Evolutionary conservation across 2,329 filamentous ascomycete species (phyloP), one percentile per base, ranked within the genome.

Genomic region (Setomelanomma holmii): DNA sequence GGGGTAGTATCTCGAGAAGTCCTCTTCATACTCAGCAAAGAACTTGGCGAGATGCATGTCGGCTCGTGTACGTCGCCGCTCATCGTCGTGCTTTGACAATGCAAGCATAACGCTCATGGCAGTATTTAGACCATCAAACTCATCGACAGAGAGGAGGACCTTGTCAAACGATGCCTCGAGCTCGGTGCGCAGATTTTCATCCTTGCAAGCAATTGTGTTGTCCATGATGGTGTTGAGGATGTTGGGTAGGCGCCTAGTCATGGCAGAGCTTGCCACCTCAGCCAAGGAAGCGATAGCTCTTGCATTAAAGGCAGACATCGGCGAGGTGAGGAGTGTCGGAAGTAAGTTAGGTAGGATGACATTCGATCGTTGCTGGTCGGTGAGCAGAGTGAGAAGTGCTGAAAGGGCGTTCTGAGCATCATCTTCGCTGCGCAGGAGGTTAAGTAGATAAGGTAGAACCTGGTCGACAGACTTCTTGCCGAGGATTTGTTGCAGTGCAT

Each of bases 321-420:
- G 95, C 47, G 91, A 88, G 7, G 90, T 89, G 53, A 96, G 90
- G 24, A 99, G 84, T 2, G 93, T 98, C 0, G 96, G 95, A 54
- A 99, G 91, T 49, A 99, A 87, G 75, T 96, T 97, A 17, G 95
- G 96, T 51, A 99, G 80, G 66, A 99, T 99, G 64, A 96, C 93
- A 74, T 97, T 99, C 19, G 93, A 96, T 58, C 95, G 86, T 6
- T 91, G 95, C 14, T 91, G 88, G 75, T 99, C 95, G 0, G 93
- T 98, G 58, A 99, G 87, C 19, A 99, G 84, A 0, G 95, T 99
- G 57, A 99, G 84, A 38, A 99, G 86, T 36, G 95, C 96, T 45
- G 92, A 90, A 17, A 99, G 82, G 8, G 95, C 95, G 74, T 97
- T 96, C 63, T 96, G 89, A 27, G 95, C 95, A 59, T 96, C 87